Percentiles rank a stretch among this genome's conserved stretches.
phyloP scores from a whole-genome alignment of 2,329 filamentous ascomycete genomes.

The Orbilia javanica region DNA sequence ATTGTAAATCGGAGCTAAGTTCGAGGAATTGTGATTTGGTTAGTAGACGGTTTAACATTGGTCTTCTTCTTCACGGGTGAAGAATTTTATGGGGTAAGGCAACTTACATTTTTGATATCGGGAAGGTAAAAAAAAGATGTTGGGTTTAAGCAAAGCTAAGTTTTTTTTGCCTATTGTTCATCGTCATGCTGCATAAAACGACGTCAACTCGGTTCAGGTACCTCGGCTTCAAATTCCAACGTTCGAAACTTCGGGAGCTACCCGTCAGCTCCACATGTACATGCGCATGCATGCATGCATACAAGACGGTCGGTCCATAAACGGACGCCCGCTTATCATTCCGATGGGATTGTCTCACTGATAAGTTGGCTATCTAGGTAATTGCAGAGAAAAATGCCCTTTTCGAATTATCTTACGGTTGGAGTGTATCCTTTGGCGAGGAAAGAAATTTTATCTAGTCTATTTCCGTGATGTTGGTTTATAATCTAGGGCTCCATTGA shows the following conservation, averaged over 20 bases:
- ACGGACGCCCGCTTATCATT: neutral
- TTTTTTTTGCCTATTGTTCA: neutral
- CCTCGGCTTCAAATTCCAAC: slow-evolving; percentile 10
- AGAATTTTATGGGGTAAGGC: neutral
- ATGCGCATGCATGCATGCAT: neutral
- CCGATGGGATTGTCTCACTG: too few relatives aligned
- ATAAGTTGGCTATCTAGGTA: neutral
- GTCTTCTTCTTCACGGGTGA: neutral
- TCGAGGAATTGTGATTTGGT: neutral
- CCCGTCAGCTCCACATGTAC: slow-evolving; percentile 4
- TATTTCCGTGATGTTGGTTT: too few relatives aligned
- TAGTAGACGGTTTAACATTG: neutral
- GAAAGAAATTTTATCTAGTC: too few relatives aligned
- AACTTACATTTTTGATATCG: neutral
- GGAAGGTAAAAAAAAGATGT: neutral
- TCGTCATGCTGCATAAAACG: slow-evolving; percentile 24
- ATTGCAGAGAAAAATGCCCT: too few relatives aligned
- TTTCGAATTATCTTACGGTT: too few relatives aligned
- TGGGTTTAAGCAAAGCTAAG: neutral
- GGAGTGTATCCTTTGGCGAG: too few relatives aligned
- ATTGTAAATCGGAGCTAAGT: neutral
- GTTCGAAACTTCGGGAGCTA: slow-evolving; percentile 7
- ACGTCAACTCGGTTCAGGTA: slow-evolving; percentile 5
- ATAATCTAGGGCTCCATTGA: too few relatives aligned
- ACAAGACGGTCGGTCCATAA: neutral